These are phyloP conservation scores for Flaveria floridana DNA, from an alignment of 140 eudicot genomes.

Conservation along the genomic window DNA sequence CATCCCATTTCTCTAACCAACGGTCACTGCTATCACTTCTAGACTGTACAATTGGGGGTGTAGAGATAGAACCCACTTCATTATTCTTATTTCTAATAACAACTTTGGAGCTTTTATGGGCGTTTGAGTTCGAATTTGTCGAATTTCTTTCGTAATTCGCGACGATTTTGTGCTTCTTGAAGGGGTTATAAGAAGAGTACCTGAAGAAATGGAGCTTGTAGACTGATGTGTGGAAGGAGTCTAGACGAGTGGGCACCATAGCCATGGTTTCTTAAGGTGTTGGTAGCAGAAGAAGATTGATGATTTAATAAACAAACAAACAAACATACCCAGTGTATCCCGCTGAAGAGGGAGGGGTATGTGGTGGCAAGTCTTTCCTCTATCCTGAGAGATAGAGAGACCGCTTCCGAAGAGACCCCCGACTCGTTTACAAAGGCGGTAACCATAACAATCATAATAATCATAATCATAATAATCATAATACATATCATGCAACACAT, in stretches of 20 bases:
- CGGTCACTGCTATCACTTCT: slow-evolving; percentile 26
- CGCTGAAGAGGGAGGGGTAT: too few relatives aligned
- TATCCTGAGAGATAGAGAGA: too few relatives aligned
- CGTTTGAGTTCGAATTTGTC: slow-evolving; percentile 30
- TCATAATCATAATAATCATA: too few relatives aligned
- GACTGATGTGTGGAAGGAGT: slow-evolving; percentile 55
- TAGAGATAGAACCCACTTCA: slow-evolving; percentile 16
- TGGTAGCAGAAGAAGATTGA: slow-evolving; percentile 5
- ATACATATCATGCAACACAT: too few relatives aligned
- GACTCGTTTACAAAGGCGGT: too few relatives aligned
- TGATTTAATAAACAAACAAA: neutral
- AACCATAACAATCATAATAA: too few relatives aligned
- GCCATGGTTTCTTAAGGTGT: slow-evolving; percentile 41
- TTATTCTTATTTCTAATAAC: slow-evolving; percentile 34
- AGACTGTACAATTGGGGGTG: slow-evolving; percentile 27
- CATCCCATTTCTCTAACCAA: slow-evolving; percentile 78
- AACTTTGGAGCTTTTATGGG: slow-evolving; percentile 37
- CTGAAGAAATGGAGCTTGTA: slow-evolving; percentile 54
- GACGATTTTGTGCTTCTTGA: slow-evolving; percentile 37
- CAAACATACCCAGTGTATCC: too few relatives aligned
- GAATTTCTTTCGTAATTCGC: slow-evolving; percentile 24
- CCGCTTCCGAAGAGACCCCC: too few relatives aligned
- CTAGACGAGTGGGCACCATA: slow-evolving; percentile 48
- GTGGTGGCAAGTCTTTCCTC: too few relatives aligned
- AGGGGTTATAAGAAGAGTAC: slow-evolving; percentile 44